Conservation (phyloP, 257 asterid species). For the Osmanthus fragrans region DNA sequence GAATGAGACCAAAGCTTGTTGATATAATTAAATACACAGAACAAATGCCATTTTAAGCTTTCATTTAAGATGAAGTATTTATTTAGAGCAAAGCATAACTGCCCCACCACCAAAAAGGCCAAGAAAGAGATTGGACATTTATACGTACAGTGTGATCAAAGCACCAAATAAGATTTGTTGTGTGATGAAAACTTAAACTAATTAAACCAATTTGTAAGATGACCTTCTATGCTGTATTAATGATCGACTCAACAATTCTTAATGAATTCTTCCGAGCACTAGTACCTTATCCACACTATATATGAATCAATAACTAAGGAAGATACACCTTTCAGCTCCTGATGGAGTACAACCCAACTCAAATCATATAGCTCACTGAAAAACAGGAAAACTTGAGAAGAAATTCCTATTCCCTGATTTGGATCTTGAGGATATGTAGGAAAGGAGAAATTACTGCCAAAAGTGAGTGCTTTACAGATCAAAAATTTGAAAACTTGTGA, state of each 20-base stretch:
- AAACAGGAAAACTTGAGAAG: neutral
- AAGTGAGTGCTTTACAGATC: neutral
- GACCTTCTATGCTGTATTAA: neutral
- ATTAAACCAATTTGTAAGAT: neutral
- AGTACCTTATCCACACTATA: neutral
- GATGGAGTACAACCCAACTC: neutral
- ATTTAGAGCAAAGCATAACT: neutral
- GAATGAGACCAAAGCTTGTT: conserved; percentile 11
- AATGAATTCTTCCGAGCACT: neutral
- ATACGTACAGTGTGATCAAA: neutral
- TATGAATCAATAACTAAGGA: neutral
- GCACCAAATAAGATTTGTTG: neutral
- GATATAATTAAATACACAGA: conserved; percentile 6
- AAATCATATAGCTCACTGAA: neutral
- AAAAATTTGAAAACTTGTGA: neutral
- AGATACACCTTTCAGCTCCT: neutral
- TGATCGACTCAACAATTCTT: neutral
- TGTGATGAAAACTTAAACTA: neutral
- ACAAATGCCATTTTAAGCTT: conserved; percentile 2
- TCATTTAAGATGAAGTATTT: neutral
- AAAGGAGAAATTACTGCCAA: neutral
- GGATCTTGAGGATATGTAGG: neutral
- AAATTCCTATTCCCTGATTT: neutral
- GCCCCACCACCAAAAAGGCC: neutral
- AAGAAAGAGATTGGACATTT: neutral